Conservation (phyloP, 2,329 filamentous ascomycete species). For the Sporothrix euskadiensis region DNA sequence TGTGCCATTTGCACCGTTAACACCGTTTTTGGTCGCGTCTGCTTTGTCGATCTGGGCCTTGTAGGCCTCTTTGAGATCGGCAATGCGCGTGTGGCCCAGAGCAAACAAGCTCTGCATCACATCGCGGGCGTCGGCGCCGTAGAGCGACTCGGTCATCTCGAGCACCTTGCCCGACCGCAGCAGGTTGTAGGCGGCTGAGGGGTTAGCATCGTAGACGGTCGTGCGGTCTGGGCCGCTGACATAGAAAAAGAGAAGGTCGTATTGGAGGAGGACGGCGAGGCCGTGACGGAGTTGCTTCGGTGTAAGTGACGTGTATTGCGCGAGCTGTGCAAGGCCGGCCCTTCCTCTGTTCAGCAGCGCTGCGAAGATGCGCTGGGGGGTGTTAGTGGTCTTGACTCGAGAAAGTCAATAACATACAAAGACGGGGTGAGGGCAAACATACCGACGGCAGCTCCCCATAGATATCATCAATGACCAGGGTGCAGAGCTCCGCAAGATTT, state of each 20-base stretch:
- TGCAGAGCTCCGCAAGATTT: slow-evolving; percentile 82
- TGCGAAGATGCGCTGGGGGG: slow-evolving; percentile 76
- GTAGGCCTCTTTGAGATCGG: slow-evolving; percentile 68
- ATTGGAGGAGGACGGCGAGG: slow-evolving; percentile 81
- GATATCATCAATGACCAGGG: slow-evolving; percentile 82
- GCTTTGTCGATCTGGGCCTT: slow-evolving; percentile 39
- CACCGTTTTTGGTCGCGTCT: slow-evolving; percentile 28
- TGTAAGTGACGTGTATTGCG: slow-evolving; percentile 69
- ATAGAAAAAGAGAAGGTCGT: slow-evolving; percentile 78
- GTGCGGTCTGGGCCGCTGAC: slow-evolving; percentile 58
- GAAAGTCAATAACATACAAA: background rate
- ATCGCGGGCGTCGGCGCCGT: slow-evolving; percentile 72
- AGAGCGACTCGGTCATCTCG: slow-evolving; percentile 69
- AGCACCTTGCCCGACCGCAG: slow-evolving; percentile 80
- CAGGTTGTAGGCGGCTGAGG: slow-evolving; percentile 76
- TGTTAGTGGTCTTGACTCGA: background rate
- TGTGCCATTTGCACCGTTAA: slow-evolving; percentile 22
- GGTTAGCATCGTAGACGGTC: slow-evolving; percentile 77
- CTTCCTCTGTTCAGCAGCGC: slow-evolving; percentile 77
- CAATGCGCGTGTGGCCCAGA: slow-evolving; percentile 73
- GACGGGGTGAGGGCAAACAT: slow-evolving; percentile 43
- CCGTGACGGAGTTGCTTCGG: slow-evolving; percentile 77
- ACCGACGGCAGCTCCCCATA: slow-evolving; percentile 92
- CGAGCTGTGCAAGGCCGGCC: slow-evolving; percentile 68
- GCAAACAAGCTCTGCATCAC: slow-evolving; percentile 74